Evolutionary conservation across 257 asterid genomes (phyloP).

Genomic region (Solanum etuberosum): DNA sequence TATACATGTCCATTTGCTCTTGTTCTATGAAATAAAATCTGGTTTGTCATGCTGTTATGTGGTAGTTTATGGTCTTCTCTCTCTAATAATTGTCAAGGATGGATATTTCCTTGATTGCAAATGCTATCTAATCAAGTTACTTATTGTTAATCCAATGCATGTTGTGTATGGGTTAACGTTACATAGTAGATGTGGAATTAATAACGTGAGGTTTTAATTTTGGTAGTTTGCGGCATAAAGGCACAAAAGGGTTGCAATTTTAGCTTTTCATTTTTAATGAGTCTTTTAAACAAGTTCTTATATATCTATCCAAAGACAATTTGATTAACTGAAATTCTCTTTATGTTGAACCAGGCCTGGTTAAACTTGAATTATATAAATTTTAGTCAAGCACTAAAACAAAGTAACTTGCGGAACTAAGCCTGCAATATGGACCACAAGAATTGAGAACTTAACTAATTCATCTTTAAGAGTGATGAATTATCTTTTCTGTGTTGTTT

Average conservation of each 20-base stretch:
- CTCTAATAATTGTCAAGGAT: background rate
- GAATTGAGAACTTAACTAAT: background rate
- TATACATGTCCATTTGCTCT: background rate
- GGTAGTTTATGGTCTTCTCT: background rate
- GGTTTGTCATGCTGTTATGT: background rate
- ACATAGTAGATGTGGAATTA: background rate
- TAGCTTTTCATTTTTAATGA: background rate
- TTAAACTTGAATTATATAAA: background rate
- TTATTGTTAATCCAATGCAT: background rate
- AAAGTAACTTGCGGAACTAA: background rate
- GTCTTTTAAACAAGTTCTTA: background rate
- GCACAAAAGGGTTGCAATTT: background rate
- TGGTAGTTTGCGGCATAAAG: background rate
- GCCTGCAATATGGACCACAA: background rate
- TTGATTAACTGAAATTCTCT: background rate
- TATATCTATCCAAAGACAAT: background rate
- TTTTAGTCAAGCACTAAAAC: background rate
- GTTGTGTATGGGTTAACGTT: background rate
- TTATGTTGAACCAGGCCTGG: background rate
- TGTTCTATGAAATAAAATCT: background rate
- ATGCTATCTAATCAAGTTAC: background rate
- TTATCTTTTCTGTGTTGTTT: background rate
- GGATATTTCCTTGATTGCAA: background rate
- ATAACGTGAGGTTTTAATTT: background rate
- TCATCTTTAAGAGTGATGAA: background rate